A percentile compares a stretch with the other conserved stretches of the same genome.
These are phyloP conservation scores for Phytophthora lateralis DNA, from an alignment of 352 stramenopile genomes.

Conservation along the genomic window DNA sequence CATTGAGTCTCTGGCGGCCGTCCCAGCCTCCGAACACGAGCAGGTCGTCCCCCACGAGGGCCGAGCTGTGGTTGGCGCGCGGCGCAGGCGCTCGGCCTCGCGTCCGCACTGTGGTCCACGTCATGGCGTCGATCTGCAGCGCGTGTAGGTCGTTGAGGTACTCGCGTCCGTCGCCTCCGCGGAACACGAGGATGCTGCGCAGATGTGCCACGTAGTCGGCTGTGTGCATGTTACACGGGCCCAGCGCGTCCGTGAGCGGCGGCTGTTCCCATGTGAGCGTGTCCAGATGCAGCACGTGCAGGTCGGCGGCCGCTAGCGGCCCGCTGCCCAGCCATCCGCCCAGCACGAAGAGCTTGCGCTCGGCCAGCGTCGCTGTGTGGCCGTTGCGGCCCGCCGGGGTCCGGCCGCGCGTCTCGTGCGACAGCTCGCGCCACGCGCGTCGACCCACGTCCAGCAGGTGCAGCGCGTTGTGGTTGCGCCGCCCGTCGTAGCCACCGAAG, in stretches of 20 bases:
- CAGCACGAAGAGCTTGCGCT: constrained; percentile 92
- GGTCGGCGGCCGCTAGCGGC: constrained; percentile 91
- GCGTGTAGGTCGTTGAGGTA: constrained; percentile 97
- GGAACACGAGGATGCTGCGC: constrained; percentile 93
- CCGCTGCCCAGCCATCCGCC: constrained; percentile 94
- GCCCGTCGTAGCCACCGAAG: constrained; percentile 96
- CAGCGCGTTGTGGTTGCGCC: constrained; percentile 94
- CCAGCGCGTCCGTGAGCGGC: constrained; percentile 49
- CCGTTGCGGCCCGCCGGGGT: constrained; percentile 92
- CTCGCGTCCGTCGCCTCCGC: constrained; percentile 93
- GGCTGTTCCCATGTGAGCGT: constrained; percentile 68
- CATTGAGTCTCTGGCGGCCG: constrained; percentile 93
- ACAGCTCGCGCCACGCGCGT: constrained; percentile 67
- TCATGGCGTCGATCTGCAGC: constrained; percentile 88
- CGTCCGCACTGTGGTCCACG: constrained; percentile 85
- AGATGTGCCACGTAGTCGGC: constrained; percentile 90
- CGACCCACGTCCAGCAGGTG: constrained; percentile 88
- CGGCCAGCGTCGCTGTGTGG: constrained; percentile 94
- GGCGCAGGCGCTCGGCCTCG: constrained; percentile 82
- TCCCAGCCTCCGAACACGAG: constrained; percentile 97
- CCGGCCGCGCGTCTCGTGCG: constrained; percentile 45
- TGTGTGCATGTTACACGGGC: constrained; percentile 98
- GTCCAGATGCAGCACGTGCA: constrained; percentile 91
- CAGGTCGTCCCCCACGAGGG: constrained; percentile 82
- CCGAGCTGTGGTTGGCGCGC: constrained; percentile 95